A percentile compares a stretch with the other conserved stretches of the same genome.
These are phyloP conservation scores for Arabis hirsuta DNA, from an alignment of 345 rosid genomes.

Conservation along the genomic window DNA sequence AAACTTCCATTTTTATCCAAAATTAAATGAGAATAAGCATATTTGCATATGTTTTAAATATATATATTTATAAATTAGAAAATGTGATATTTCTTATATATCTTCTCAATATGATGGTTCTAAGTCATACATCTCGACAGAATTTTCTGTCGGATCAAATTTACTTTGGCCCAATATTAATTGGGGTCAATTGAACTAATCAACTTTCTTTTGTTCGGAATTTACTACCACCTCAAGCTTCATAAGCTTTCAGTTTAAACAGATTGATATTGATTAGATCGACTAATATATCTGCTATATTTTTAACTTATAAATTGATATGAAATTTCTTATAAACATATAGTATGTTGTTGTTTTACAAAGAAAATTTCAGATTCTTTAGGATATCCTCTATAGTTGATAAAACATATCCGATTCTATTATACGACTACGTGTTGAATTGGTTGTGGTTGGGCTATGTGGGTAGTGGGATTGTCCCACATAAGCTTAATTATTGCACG, in stretches of 20 bases:
- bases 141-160: background rate
- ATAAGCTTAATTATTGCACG: constrained; percentile 36
- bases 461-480: constrained; percentile 36
- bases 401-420: constrained; percentile 16
- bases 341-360: background rate
- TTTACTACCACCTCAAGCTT: background rate
- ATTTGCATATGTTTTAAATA: no score
- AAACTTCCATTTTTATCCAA: no score
- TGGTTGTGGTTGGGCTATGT: constrained; percentile 18
- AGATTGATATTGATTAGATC: background rate
- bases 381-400: constrained; percentile 5
- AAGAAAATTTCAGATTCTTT: constrained; percentile 5
- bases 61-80: no score
- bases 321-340: background rate
- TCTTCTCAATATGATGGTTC: no score
- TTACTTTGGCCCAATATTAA: background rate
- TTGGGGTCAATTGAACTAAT: background rate
- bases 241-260: background rate
- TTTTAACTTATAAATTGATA: background rate
- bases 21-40: no score
- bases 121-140: background rate
- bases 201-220: background rate
- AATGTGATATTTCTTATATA: no score
- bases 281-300: background rate
- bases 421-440: constrained; percentile 32